Conservation (phyloP, 495 filamentous ascomycete genomes). For the Mytilinidion resinicola region DNA sequence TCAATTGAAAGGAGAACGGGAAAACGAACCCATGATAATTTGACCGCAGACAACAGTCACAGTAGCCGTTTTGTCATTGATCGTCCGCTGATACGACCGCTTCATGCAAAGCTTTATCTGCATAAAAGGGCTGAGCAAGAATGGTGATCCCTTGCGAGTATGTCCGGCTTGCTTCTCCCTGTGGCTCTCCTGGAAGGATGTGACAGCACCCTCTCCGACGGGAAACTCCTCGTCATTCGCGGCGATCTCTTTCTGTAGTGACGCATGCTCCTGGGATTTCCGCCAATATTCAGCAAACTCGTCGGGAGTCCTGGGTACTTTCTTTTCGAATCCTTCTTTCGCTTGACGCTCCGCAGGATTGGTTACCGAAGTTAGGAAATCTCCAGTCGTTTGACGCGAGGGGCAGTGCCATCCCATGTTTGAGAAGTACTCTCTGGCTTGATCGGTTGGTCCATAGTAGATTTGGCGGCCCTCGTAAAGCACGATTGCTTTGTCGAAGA, state of each 20-base stretch:
- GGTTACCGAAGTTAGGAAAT: slow-evolving; percentile 65
- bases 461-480: slow-evolving; percentile 33
- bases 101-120: slow-evolving; percentile 65
- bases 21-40: too few relatives aligned
- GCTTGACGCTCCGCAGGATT: slow-evolving; percentile 54
- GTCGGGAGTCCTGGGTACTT: slow-evolving; percentile 56
- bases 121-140: slow-evolving; percentile 3
- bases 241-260: slow-evolving; percentile 50
- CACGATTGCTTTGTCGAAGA: slow-evolving; percentile 31
- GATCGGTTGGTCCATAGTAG: slow-evolving; percentile 24
- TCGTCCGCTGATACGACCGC: slow-evolving; percentile 64
- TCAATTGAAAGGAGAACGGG: too few relatives aligned
- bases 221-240: background rate
- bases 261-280: slow-evolving; percentile 55
- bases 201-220: background rate
- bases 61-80: slow-evolving; percentile 46
- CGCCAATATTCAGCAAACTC: background rate
- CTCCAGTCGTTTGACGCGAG: slow-evolving; percentile 53
- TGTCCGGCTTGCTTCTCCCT: slow-evolving; percentile 37
- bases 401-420: slow-evolving; percentile 53
- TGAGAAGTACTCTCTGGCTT: slow-evolving; percentile 32
- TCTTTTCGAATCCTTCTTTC: slow-evolving; percentile 51
- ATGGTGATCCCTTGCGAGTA: slow-evolving; percentile 53
- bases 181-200: slow-evolving; percentile 41
- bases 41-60: too few relatives aligned